phyloP scores from a whole-genome alignment of 2,329 filamentous ascomycete genomes.

The Penicillium sp. region DNA sequence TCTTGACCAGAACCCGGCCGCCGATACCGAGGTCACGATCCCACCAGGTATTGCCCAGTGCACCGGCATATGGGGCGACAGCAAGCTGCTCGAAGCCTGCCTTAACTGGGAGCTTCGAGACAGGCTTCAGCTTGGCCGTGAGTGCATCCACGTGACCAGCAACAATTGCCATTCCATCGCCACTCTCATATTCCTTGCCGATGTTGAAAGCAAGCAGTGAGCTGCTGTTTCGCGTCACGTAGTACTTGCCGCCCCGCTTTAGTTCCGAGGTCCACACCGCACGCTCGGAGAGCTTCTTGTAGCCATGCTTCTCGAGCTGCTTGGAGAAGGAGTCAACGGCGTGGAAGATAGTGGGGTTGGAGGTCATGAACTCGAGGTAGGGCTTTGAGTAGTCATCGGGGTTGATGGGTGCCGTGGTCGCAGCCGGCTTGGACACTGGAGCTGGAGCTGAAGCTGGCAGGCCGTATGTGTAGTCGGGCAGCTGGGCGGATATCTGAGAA shows the following conservation, averaged over 20 bases:
- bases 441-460: conserved; percentile 13
- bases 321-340: conserved; percentile 75
- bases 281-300: conserved; percentile 71
- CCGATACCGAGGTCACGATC: conserved; percentile 90
- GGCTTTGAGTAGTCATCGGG: conserved; percentile 72
- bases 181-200: conserved; percentile 75
- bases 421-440: conserved; percentile 15
- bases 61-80: conserved; percentile 90
- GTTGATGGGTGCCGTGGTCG: conserved; percentile 24
- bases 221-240: conserved; percentile 78
- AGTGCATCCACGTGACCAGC: conserved; percentile 92
- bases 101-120: conserved; percentile 79
- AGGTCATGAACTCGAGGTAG: conserved; percentile 81
- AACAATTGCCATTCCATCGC: conserved; percentile 84
- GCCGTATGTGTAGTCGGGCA: conserved; percentile 22
- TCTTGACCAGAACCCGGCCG: conserved; percentile 80
- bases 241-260: conserved; percentile 83
- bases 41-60: conserved; percentile 90
- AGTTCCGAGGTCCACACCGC: conserved; percentile 74
- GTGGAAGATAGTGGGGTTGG: conserved; percentile 93
- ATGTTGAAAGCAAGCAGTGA: conserved; percentile 82
- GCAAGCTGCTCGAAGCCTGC: conserved; percentile 86
- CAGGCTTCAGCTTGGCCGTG: conserved; percentile 86
- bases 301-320: conserved; percentile 71
- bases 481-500: conserved; percentile 29